Percentiles rank a stretch among this genome's conserved stretches.
These are phyloP conservation scores for Colletotrichum higginsianum DNA, from an alignment of 2,329 filamentous ascomycete genomes.

Conservation along the genomic window DNA sequence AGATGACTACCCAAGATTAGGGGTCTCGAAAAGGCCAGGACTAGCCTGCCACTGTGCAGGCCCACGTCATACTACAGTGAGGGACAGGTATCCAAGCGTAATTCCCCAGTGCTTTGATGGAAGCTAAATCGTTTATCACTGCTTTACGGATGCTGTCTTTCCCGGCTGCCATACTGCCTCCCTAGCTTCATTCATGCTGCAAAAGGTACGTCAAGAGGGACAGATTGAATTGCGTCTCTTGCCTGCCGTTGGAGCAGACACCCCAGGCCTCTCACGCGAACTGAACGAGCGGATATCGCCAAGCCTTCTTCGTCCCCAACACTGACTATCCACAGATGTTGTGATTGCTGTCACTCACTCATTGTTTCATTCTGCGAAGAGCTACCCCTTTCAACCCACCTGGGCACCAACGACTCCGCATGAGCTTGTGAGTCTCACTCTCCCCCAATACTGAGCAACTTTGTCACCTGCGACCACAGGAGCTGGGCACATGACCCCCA, in stretches of 20 bases:
- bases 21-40: slow-evolving; percentile 1
- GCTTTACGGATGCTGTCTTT: background rate
- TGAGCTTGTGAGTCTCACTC: slow-evolving; percentile 13
- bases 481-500: slow-evolving; percentile 17
- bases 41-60: slow-evolving; percentile 9
- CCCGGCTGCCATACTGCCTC: background rate
- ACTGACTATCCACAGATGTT: background rate
- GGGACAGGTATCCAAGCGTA: background rate
- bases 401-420: slow-evolving; percentile 3
- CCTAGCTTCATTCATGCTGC: background rate
- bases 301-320: background rate
- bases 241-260: background rate
- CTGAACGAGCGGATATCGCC: too few species aligned
- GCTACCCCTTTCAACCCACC: background rate
- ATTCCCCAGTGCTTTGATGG: background rate
- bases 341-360: background rate
- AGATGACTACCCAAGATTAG: background rate
- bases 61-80: slow-evolving; percentile 22
- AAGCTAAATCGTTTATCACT: background rate
- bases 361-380: background rate
- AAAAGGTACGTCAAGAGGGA: background rate
- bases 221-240: background rate
- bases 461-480: slow-evolving; percentile 29
- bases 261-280: background rate
- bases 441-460: slow-evolving; percentile 5